Evolutionary conservation across 169 alveolate genomes (phyloP).

Genomic region (Cryptosporidium canis): DNA sequence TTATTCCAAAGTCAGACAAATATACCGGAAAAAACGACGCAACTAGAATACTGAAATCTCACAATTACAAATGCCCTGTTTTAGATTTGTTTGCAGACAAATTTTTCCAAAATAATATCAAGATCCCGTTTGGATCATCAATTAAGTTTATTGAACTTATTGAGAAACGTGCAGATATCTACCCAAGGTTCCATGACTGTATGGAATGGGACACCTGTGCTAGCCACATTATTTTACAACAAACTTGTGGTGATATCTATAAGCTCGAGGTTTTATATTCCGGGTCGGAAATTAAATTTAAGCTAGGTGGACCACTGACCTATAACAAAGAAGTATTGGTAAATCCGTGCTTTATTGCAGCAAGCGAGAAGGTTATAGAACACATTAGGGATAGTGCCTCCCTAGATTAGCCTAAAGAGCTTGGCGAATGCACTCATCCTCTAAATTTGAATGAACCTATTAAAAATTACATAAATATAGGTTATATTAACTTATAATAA

Average conservation of each 20-base stretch:
- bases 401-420: background rate
- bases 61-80: slow-evolving; percentile 4
- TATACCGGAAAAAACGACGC: background rate
- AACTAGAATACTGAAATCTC: slow-evolving; percentile 27
- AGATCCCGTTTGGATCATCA: slow-evolving; percentile 67
- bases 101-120: background rate
- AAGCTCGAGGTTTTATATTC: slow-evolving; percentile 2
- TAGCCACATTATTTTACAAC: slow-evolving; percentile 70
- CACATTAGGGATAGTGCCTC: background rate
- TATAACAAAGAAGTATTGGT: slow-evolving; percentile 71
- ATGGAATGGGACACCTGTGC: slow-evolving; percentile 82
- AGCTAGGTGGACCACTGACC: slow-evolving; percentile 67
- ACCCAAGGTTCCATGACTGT: slow-evolving; percentile 76
- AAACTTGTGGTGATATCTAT: slow-evolving; percentile 74
- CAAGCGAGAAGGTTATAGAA: background rate
- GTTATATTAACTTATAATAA: background rate
- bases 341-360: slow-evolving; percentile 74
- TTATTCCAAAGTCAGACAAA: slow-evolving; percentile 6
- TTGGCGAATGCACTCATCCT: background rate
- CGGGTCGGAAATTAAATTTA: slow-evolving; percentile 2
- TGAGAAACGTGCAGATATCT: slow-evolving; percentile 71
- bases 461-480: background rate
- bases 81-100: background rate
- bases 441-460: background rate
- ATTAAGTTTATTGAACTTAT: slow-evolving; percentile 74